Percentiles rank a stretch among this genome's conserved stretches.
These are phyloP conservation scores for Cubamyces lactineus DNA, from an alignment of 768 basidiomycete species.

Conservation along the genomic window DNA sequence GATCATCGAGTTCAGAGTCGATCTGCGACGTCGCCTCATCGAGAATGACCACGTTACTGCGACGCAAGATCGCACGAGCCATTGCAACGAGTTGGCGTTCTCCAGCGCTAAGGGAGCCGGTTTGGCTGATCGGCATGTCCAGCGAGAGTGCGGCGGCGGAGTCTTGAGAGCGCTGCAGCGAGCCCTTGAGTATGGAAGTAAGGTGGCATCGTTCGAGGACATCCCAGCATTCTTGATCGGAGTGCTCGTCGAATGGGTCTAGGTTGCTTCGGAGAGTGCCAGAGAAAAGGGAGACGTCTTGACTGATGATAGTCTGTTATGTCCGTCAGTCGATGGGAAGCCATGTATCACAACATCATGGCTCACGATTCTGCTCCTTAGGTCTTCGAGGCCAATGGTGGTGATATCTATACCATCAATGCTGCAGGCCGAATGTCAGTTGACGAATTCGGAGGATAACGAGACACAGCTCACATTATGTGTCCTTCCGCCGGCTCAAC, in stretches of 20 bases:
- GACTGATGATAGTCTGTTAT: conserved; percentile 67
- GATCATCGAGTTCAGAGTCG: conserved; percentile 69
- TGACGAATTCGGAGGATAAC: not conserved
- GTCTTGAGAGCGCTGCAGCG: conserved; percentile 11
- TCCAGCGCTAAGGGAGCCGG: conserved; percentile 72
- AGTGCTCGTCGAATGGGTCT: conserved; percentile 64
- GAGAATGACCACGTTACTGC: conserved; percentile 70
- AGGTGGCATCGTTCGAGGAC: conserved; percentile 71
- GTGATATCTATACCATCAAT: conserved; percentile 74
- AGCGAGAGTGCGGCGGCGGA: conserved; percentile 38
- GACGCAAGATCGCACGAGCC: conserved; percentile 66
- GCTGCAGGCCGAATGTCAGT: conserved; percentile 33
- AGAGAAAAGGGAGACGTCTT: conserved; percentile 75
- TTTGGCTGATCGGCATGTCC: conserved; percentile 62
- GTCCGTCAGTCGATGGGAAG: not conserved
- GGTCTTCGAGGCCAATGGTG: conserved; percentile 67
- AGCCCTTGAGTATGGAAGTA: conserved; percentile 42
- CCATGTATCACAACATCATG: not conserved
- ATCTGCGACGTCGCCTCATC: conserved; percentile 83
- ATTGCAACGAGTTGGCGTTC: conserved; percentile 77
- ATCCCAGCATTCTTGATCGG: conserved; percentile 63
- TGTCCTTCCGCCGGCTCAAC: conserved; percentile 59
- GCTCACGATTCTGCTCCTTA: conserved; percentile 59
- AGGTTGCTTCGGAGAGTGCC: conserved; percentile 75
- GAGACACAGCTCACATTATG: conserved; percentile 51